phyloP scores from a whole-genome alignment of 306 rosid species.

The Prunus dulcis region DNA sequence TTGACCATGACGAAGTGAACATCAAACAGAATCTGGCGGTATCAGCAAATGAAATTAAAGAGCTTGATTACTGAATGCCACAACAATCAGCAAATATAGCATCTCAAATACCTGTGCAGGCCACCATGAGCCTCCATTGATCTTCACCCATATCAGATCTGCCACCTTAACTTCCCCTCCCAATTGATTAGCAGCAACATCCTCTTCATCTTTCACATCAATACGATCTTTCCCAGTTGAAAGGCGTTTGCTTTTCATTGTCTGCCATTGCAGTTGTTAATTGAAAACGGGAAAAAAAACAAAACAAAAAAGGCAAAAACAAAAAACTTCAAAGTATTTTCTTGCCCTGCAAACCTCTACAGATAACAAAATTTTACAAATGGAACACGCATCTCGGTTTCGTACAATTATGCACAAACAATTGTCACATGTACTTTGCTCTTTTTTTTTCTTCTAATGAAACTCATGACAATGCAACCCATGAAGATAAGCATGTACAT shows the following conservation, averaged over 20 bases:
- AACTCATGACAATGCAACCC: not conserved
- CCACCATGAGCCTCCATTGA: slow-evolving; percentile 57
- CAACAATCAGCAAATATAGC: not conserved
- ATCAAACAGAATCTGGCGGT: not conserved
- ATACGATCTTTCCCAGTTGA: slow-evolving; percentile 6
- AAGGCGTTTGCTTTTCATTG: slow-evolving; percentile 20
- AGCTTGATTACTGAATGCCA: not conserved
- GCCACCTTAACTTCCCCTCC: slow-evolving; percentile 29
- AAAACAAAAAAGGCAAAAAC: not conserved
- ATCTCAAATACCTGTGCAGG: slow-evolving; percentile 58
- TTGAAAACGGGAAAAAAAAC: no score
- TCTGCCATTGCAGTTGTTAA: not conserved
- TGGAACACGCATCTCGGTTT: not conserved
- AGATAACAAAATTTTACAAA: not conserved
- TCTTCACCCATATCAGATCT: slow-evolving; percentile 45
- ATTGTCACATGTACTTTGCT: no score
- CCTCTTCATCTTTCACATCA: slow-evolving; percentile 22
- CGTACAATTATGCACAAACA: not conserved
- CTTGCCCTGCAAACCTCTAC: not conserved
- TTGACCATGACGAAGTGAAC: not conserved
- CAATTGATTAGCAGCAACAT: slow-evolving; percentile 14
- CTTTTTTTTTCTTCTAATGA: no score
- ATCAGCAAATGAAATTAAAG: slow-evolving; percentile 5
- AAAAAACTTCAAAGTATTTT: not conserved
- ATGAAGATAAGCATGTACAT: not conserved